A percentile compares a stretch with the other conserved stretches of the same genome.
Conservation (phyloP, 257 asterid species). For the Fraxinus excelsior region DNA sequence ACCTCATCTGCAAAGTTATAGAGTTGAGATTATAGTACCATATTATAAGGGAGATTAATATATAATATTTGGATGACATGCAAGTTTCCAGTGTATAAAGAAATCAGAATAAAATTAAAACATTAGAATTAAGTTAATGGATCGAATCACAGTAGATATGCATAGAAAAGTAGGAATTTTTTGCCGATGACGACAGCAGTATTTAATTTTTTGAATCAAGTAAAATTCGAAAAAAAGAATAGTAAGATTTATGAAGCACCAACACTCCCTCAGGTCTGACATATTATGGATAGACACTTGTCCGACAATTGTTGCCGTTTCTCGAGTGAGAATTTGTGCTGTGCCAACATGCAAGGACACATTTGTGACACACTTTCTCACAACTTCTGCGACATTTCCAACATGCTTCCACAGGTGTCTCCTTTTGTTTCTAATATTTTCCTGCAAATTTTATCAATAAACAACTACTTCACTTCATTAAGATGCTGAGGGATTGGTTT, state of each 20-base stretch:
- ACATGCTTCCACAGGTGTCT: not conserved
- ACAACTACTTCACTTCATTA: not conserved
- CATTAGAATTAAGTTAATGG: constrained; percentile 3
- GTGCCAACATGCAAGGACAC: not conserved
- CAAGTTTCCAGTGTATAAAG: not conserved
- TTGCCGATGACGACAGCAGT: not conserved
- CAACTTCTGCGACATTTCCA: not conserved
- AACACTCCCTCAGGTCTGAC: not conserved
- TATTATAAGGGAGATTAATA: constrained; percentile 20
- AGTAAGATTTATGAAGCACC: not conserved
- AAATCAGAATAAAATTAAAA: constrained; percentile 1
- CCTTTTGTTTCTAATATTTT: not conserved
- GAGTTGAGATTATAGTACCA: constrained; percentile 20
- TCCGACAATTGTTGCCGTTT: not conserved
- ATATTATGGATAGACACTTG: not conserved
- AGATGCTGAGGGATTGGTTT: too few relatives aligned
- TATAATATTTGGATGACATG: constrained; percentile 4
- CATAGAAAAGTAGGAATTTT: not conserved
- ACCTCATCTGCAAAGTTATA: constrained; percentile 49
- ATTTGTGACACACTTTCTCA: not conserved
- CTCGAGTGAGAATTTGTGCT: not conserved
- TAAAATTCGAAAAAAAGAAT: not conserved
- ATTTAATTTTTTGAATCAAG: not conserved
- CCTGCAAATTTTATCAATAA: too few relatives aligned
- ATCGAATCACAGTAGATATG: not conserved